Evolutionary conservation across 208 protist species (phyloP), one percentile per base, ranked within the genome.

Genomic region (Trypanosoma brucei): DNA sequence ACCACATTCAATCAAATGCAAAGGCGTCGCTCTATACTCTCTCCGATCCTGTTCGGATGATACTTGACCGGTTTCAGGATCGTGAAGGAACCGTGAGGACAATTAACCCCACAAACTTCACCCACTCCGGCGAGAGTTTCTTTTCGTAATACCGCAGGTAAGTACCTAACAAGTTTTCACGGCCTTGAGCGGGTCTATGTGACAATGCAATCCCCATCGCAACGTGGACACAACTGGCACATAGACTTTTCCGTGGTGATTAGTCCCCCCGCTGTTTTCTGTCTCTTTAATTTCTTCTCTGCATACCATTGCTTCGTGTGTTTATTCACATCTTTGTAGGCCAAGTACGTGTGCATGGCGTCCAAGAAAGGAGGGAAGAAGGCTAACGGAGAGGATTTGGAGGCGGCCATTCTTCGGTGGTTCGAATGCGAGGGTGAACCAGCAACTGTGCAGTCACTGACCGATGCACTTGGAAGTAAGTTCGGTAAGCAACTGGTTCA

Each of bases 341-440:
- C 34, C 13, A 50, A 40, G 8, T 30, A 22, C 11, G 36, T 3
- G 22, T 2, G 5, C 38, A 77, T 77, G 71, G 42, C 59, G 45
- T 44, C 52, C 6, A 77, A 63, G 44, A 77, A 71, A 39, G 22
- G 22, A 22, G 30, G 1, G 7, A 76, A 77, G 8, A 79, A 74
- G n/a, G 81, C 82, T 39, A 42, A 59, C 34, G 66, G 77, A 40
- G 88, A 74, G 51, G 83, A 89, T 42, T 69, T 68, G 1, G 63
- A 75, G 8, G 69, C 81, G 48, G 83, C 75, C 1, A 77, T 91
- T 38, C 38, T 83, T 39, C 78, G 81, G 31, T 95, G 90, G 86
- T 93, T 95, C 75, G 77, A 92, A 69, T 75, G 68, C n/a, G 72
- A 88, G 52, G 88, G 92, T 57, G 86, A 84, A 55, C 90, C 90